phyloP scores from a whole-genome alignment of 345 rosid species.

The Gossypium longicalyx region DNA sequence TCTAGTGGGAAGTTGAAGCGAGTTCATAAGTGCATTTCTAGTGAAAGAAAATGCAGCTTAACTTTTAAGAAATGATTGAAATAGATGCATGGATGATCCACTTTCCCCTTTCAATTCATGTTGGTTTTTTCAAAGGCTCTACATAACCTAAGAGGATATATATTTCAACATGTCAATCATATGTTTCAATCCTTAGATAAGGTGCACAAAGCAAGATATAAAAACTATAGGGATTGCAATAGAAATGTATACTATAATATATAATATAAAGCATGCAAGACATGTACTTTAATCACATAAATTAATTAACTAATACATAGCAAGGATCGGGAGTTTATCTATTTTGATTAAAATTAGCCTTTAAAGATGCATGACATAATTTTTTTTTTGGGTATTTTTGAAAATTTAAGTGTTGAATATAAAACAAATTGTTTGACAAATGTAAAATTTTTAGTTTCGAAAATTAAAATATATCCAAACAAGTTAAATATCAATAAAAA shows the following conservation, averaged over 20 bases:
- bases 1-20: neutral
- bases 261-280: too few relatives aligned
- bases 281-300: neutral
- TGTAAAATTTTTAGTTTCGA: too few relatives aligned
- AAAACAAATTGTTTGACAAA: too few relatives aligned
- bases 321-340: neutral
- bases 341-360: too few relatives aligned
- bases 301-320: neutral
- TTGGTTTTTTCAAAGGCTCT: neutral
- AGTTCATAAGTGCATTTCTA: slow-evolving; percentile 10
- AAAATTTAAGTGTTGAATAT: too few relatives aligned
- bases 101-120: slow-evolving; percentile 3
- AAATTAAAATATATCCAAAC: too few relatives aligned
- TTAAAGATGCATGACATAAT: too few relatives aligned
- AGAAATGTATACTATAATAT: too few relatives aligned
- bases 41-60: neutral
- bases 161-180: neutral
- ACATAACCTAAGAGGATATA: neutral
- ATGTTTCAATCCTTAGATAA: neutral
- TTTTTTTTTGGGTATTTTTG: too few relatives aligned
- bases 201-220: neutral
- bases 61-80: slow-evolving; percentile 17
- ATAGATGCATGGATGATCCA: slow-evolving; percentile 16
- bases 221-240: neutral
- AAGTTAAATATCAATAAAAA: too few relatives aligned